Evolutionary conservation across 345 rosid genomes (phyloP), one percentile per base, ranked within the genome.

Genomic region (Populus euphratica): DNA sequence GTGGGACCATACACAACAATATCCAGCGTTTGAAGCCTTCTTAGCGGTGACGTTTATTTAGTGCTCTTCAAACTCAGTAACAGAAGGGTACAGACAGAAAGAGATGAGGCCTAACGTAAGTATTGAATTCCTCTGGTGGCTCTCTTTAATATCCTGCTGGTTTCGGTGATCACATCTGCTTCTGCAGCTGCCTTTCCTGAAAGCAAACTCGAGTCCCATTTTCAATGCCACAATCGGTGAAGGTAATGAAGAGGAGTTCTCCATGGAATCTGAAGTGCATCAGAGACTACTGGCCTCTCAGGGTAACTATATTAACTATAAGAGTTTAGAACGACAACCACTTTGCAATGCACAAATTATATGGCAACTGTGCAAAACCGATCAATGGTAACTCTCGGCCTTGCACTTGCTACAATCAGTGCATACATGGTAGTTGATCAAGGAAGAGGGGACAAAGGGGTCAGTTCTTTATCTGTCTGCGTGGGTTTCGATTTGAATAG

Each of bases 321-420:
- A 0, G 12, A 43, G 56, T 39, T 43, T 73, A 14, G 56, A 41
- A 43, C 41, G 8, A n/a, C 76, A 73, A 49, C 36, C 36, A 62
- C 0, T 73, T 73, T 73, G 76, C 69, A 16, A 62, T 38, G 10
- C 14, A 14, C 18, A 0, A n/a, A 61, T n/a, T 62, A 6, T 73
- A 62, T 25, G 68, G 68, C 10, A 39, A 10, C 41, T 73, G 76
- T 49, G 8, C 27, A 25, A 25, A 13, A 41, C 54, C 8, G 13
- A 2, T 0, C 54, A 16, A 4, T 44, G 0, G 1, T 25, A 1
- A 0, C 27, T 3, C 27, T 62, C 36, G 56, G 49, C 54, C 56
- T 23, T 73, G 76, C 52, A 73, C n/a, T 43, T 39, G 16, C 68
- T 73, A 73, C 69, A 39, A 44, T 20, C 33, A 56, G 27, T 73